Conservation (phyloP, 192 early-diverging fungal species). For the Linderina pennispora region DNA sequence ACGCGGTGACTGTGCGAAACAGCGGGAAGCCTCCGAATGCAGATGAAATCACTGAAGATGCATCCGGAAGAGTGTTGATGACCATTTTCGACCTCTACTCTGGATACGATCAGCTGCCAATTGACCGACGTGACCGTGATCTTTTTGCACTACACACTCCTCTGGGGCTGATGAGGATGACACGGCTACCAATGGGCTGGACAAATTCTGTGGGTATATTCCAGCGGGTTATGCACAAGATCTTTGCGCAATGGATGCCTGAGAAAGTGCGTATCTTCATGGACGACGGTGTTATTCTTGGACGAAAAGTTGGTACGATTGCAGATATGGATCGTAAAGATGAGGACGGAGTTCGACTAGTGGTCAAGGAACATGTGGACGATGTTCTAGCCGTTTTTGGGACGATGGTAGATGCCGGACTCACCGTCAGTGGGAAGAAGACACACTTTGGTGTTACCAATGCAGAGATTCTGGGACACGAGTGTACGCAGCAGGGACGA, state of each 20-base stretch:
- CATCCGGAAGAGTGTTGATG: neutral
- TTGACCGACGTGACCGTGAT: conserved; percentile 3
- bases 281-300: conserved; percentile 3
- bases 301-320: neutral
- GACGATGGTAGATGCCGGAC: neutral
- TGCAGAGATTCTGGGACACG: neutral
- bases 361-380: conserved; percentile 1
- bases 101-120: conserved; percentile 5
- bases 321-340: neutral
- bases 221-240: conserved; percentile 4
- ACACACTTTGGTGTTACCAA: neutral
- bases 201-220: conserved; percentile 1
- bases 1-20: conserved; percentile 1
- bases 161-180: conserved; percentile 2
- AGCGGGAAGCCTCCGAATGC: neutral
- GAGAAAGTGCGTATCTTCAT: conserved; percentile 1
- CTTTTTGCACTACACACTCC: conserved; percentile 4
- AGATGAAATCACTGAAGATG: conserved; percentile 2
- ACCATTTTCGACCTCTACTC: conserved; percentile 3
- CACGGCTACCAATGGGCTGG: conserved; percentile 6
- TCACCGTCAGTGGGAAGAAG: conserved; percentile 1
- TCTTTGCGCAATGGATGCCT: neutral
- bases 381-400: conserved; percentile 1
- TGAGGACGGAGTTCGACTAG: conserved; percentile 1
- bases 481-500: neutral